Evolutionary conservation across 805 yeast species (phyloP), one percentile per base, ranked within the genome.

Genomic region (Monosporozyma servazzii): DNA sequence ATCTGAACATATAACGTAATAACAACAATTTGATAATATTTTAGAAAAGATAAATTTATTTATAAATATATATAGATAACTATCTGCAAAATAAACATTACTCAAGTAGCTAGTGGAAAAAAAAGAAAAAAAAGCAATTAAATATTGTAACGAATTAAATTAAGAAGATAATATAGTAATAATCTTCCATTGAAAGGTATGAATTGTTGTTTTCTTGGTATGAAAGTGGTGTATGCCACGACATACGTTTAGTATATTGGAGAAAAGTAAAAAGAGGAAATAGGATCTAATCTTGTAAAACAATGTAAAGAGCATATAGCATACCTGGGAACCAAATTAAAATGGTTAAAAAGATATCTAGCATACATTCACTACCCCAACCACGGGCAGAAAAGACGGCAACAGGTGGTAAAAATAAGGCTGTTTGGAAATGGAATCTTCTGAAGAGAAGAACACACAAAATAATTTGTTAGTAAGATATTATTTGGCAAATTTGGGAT

Each of bases 381-480:
- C 91, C 93, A 59, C 75, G 77, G 56, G 75, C 78, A 75, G 84
- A 68, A 68, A 80, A 84, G 56, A 85, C 93, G 36, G 90, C 86
- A 59, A 85, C 75, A 48, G 90, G 90, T 48, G 93, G 93, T 58
- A 85, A 68, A 55, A 85, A 67, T 48, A 85, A 46, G 49, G 90
- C 85, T 75, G 65, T 42, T 20, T 30, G 18, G 25, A 30, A 9
- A 30, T 18, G 15, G 17, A 29, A 43, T 13, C 44, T 21, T 41
- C 29, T 3, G 21, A 10, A 8, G 13, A 18, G 44, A 41, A 9
- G 13, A 41, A 5, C 15, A 5, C 15, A 36, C 20, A n/a, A 40
- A 25, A 25, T 25, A n/a, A 5, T 25, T 20, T 41, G 44, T 41
- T 41, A 41, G 44, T 33, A 48, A 47, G 10, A 42, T 13, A 11